Evolutionary conservation across 352 stramenopile genomes (phyloP).

Genomic region (Globisporangium alternatum): DNA sequence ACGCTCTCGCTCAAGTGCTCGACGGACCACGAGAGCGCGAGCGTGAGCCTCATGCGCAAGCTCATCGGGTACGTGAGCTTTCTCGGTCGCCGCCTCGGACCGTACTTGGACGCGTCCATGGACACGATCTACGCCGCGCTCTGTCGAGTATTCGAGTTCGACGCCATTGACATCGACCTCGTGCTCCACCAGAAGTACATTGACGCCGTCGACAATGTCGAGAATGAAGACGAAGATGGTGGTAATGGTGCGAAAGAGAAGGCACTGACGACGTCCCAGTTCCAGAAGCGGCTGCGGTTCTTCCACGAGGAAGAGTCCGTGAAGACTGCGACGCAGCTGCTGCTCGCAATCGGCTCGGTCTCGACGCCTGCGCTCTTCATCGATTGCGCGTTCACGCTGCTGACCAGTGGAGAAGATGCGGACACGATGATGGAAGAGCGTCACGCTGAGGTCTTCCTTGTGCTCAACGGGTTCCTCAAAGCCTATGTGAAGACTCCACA

Average conservation of each 20-base stretch:
- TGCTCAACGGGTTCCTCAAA: conserved; percentile 66
- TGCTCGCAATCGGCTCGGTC: conserved; percentile 44
- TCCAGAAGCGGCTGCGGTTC: conserved; percentile 68
- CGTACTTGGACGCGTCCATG: conserved; percentile 53
- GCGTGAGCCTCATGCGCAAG: conserved; percentile 55
- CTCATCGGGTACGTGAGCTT: conserved; percentile 69
- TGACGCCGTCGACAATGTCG: conserved; percentile 4
- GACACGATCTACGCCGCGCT: conserved; percentile 46
- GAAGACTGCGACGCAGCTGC: conserved; percentile 34
- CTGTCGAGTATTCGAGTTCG: conserved; percentile 49
- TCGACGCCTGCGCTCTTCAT: conserved; percentile 61
- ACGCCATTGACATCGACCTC: conserved; percentile 71
- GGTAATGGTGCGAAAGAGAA: background rate
- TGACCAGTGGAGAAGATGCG: conserved; percentile 13
- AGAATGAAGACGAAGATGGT: conserved; percentile 3
- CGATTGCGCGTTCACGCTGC: conserved; percentile 54
- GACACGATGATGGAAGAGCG: conserved; percentile 9
- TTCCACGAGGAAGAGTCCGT: conserved; percentile 77
- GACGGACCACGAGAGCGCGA: conserved; percentile 61
- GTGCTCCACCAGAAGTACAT: conserved; percentile 49
- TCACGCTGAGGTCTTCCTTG: conserved; percentile 44
- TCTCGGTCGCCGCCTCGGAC: conserved; percentile 32
- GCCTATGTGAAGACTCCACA: conserved; percentile 16
- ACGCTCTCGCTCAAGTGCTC: conserved; percentile 58
- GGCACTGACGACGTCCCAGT: conserved; percentile 57